Conservation (phyloP, 2,329 filamentous ascomycete genomes). For the Septoria linicola region DNA sequence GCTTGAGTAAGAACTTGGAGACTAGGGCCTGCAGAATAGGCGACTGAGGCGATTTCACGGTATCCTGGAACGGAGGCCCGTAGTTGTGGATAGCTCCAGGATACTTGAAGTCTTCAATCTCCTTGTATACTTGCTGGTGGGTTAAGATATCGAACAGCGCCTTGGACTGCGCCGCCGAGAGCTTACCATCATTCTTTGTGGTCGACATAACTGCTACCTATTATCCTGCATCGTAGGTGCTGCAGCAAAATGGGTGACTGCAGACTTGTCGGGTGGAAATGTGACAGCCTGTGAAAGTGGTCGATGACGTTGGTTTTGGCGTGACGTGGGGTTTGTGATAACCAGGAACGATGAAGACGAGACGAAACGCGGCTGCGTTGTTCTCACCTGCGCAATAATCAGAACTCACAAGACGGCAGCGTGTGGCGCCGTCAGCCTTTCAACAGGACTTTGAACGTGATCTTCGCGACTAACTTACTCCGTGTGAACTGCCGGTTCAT, state of each 20-base stretch:
- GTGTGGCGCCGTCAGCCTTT: no score
- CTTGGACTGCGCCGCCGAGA: conserved; percentile 49
- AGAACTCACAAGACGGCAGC: no score
- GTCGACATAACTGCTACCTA: conserved; percentile 19
- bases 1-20: conserved; percentile 61
- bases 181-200: conserved; percentile 20
- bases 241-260: no score
- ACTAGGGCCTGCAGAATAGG: conserved; percentile 70
- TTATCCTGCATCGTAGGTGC: conserved; percentile 1
- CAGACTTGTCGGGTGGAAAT: not conserved
- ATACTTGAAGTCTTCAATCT: conserved; percentile 70
- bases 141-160: conserved; percentile 57
- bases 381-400: not conserved
- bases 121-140: conserved; percentile 57
- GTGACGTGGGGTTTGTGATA: not conserved
- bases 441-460: no score
- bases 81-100: conserved; percentile 64
- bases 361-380: not conserved
- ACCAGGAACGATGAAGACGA: not conserved
- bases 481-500: no score
- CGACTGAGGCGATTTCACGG: conserved; percentile 51
- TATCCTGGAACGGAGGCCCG: conserved; percentile 65
- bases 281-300: conserved; percentile 2
- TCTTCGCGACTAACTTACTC: no score
- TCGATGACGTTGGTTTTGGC: not conserved